Conservation (phyloP, 176 grass and related monocot species). For the Hordeum vulgare region MorexV3_pseudomolecules_assembly NC_058519.1:145979157-145979656, state of each 20-base stretch:
- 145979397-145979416: slow-evolving; percentile 33
- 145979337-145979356: slow-evolving; percentile 62
- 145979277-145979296: slow-evolving; percentile 36
- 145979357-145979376: slow-evolving; percentile 46
- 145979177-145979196: too few relatives aligned
- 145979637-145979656: too few relatives aligned
- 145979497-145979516: slow-evolving; percentile 34
- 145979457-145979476: too few relatives aligned
- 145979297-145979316: slow-evolving; percentile 41
- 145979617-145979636: too few relatives aligned
- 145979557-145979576: too few relatives aligned
- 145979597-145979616: too few relatives aligned
- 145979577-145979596: too few relatives aligned
- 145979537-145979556: too few relatives aligned
- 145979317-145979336: slow-evolving; percentile 43
- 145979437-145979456: too few relatives aligned
- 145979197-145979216: slow-evolving; percentile 29
- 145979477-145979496: too few relatives aligned
- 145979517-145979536: slow-evolving; percentile 37
- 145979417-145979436: too few relatives aligned
- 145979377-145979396: slow-evolving; percentile 24
- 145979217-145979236: slow-evolving; percentile 28
- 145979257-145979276: slow-evolving; percentile 33
- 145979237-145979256: slow-evolving; percentile 27
- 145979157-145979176: slow-evolving; percentile 25